Base-by-base conservation (phyloP, 768 basidiomycete genomes). In the Tulasnella sp. region DNA sequence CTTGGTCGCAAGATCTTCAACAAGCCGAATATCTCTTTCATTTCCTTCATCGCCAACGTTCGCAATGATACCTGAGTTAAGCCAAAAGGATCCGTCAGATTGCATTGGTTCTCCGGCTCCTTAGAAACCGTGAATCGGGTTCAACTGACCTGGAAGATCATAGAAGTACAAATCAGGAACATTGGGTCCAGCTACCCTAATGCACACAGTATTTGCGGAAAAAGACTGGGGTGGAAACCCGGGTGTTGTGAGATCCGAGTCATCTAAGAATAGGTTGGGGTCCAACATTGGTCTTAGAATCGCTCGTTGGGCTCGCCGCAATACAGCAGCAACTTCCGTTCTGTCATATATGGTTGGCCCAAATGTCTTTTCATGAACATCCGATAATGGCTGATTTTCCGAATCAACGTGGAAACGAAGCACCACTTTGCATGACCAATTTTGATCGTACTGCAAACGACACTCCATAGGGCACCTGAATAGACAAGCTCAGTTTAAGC, bases 151-250 rank as follows among this genome's bases (percentile, higher is more conserved):
- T 3, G 79, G 79, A 1, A 81, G 63, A 60, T 81, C 79, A 27
- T 73, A 74, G 54, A 82, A 81, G 0, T 76, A 79, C 12, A 81
- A 67, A 54, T 81, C 79, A 0, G 75, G 74, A 7, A 81, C 70
- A 25, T 74, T 72, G 0, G 70, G 67, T 0, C 79, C 79, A 37
- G 72, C 74, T 19, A 81, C 78, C 52, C 74, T 69, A 39, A 81
- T 57, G 0, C 72, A 77, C 9, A 81, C 73, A 32, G 67, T 74
- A 45, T 78, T 77, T 10, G 55, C 69, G 0, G 79, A 79, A 53
- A 81, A 81, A 3, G 60, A 55, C 5, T 32, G 24, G 37, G 28
- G 35, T 31, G 54, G 37, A 56, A 20, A 34, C 27, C 35, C 42
- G 10, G 27, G 39, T 2, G 27, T 52, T 13, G 22, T 22, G n/a